phyloP scores from a whole-genome alignment of 2,329 filamentous ascomycete species.

The Arthrobotrys sphaeroides region DNA sequence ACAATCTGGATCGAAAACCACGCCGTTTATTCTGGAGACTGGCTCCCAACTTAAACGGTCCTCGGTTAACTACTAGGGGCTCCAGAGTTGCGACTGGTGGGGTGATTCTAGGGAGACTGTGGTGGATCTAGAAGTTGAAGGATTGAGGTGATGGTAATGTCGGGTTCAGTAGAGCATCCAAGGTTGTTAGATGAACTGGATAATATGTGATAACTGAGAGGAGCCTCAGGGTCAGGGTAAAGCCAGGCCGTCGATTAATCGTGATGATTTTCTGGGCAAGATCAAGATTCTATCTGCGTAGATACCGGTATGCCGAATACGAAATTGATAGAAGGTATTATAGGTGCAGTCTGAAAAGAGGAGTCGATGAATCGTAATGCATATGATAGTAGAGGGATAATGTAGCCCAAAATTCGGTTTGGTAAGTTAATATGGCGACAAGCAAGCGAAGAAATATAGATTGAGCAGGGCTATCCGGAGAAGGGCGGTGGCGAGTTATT shows the following conservation, averaged over 20 bases:
- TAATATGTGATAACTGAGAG: not conserved
- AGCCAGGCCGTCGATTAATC: not conserved
- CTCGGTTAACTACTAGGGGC: constrained; percentile 51
- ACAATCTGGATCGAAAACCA: constrained; percentile 51
- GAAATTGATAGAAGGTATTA: not conserved
- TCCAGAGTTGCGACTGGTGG: constrained; percentile 52
- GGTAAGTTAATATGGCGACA: not conserved
- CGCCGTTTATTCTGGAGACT: constrained; percentile 54
- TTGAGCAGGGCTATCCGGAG: constrained; percentile 33
- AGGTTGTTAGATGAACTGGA: not conserved
- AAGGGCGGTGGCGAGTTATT: constrained; percentile 25
- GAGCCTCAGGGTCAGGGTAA: not conserved
- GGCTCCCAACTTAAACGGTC: constrained; percentile 49
- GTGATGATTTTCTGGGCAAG: not conserved
- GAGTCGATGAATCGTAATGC: not conserved
- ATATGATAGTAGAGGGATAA: not conserved
- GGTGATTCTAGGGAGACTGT: constrained; percentile 30
- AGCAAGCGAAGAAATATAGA: constrained; percentile 19
- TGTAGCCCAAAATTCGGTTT: not conserved
- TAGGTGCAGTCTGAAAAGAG: not conserved
- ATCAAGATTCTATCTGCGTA: not conserved
- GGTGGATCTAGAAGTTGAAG: constrained; percentile 2
- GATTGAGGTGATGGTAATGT: not conserved
- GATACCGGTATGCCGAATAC: not conserved
- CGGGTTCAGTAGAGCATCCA: not conserved